Base-by-base conservation (phyloP, 352 stramenopile genomes). In the Globisporangium cederbergense region DNA sequence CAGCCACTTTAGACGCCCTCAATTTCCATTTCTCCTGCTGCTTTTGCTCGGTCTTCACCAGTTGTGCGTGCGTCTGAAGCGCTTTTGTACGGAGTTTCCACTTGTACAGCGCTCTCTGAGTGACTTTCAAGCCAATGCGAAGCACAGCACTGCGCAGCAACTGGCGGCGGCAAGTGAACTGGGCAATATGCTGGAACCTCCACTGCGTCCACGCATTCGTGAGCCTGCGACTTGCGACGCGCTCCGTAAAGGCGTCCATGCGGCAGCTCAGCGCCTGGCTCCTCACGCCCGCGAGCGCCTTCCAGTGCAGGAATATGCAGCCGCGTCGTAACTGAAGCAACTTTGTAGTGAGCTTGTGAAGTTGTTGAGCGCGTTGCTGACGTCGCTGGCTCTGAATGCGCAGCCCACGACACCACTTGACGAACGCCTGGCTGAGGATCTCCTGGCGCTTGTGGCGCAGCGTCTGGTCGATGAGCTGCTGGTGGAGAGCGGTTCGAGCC, bases 381-480 rank as follows among this genome's bases (percentile, higher is more conserved):
- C 76, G 80, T 6, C 73, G 66, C 52, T 88, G 73, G 13, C 46
- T 59, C 22, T 91, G 77, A n/a, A 86, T 68, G 22, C 68, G 78
- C 43, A 93, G 67, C 11, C 79, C 82, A 34, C 75, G 73, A 20
- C 73, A 69, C 82, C 82, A 93, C 5, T 67, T 61, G 14, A 83
- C 63, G n/a, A 89, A 86, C 1, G 56, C 62, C 47, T 79, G 65
- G n/a, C 46, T 67, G 8, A 82, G 30, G 13, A 78, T 64, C 22
- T 88, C 72, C 20, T 75, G 81, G 4, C 68, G 67, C 46, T 81
- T 78, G 5, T 68, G 62, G 10, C 52, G 72, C 22, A 90, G 73
- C 16, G 58, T 82, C 38, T 86, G 73, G 46, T 83, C 71, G 54
- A 91, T 89, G 9, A 88, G 69, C 58, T 90, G 78, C 30, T 87